Conservation (phyloP, 306 rosid species). For the Canavalia gladiata region DNA sequence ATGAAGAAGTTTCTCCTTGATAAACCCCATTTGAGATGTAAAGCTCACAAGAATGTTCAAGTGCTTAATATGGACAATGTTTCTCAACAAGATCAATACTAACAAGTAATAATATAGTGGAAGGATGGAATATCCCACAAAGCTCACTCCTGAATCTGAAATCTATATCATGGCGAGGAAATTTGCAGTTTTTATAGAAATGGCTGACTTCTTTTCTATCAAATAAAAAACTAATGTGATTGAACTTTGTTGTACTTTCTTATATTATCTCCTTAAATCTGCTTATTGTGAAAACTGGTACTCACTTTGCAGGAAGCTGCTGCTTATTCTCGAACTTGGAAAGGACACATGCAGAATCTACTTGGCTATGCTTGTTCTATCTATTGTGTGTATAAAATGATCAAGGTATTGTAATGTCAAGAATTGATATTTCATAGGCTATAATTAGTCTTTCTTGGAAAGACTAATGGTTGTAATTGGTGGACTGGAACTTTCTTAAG, state of each 20-base stretch:
- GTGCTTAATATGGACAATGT: background rate
- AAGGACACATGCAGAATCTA: slow-evolving; percentile 96
- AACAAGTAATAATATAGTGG: background rate
- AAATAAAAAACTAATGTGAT: background rate
- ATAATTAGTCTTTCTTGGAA: slow-evolving; percentile 24
- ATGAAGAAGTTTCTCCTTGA: background rate
- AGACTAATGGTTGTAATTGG: slow-evolving; percentile 21
- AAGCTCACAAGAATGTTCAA: background rate
- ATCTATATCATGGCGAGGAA: background rate
- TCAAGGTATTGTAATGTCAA: slow-evolving; percentile 69
- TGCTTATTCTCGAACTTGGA: slow-evolving; percentile 97
- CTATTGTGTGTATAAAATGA: slow-evolving; percentile 98
- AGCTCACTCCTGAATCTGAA: background rate
- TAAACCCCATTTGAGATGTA: slow-evolving; percentile 3
- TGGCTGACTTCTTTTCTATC: slow-evolving; percentile 1
- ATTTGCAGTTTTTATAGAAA: slow-evolving; percentile 1
- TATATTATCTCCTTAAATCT: slow-evolving; percentile 27
- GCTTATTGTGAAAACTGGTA: slow-evolving; percentile 42
- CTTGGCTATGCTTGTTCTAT: slow-evolving; percentile 97
- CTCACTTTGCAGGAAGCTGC: slow-evolving; percentile 90
- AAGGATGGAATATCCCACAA: slow-evolving; percentile 4
- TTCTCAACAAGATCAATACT: slow-evolving; percentile 27
- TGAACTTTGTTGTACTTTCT: slow-evolving; percentile 23
- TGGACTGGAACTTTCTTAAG: slow-evolving; percentile 35
- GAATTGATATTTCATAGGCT: slow-evolving; percentile 31